A percentile compares a stretch with the other conserved stretches of the same genome.
Evolutionary conservation across 169 alveolate species (phyloP).

Genomic region (Haemoproteus tartakovskyi): DNA sequence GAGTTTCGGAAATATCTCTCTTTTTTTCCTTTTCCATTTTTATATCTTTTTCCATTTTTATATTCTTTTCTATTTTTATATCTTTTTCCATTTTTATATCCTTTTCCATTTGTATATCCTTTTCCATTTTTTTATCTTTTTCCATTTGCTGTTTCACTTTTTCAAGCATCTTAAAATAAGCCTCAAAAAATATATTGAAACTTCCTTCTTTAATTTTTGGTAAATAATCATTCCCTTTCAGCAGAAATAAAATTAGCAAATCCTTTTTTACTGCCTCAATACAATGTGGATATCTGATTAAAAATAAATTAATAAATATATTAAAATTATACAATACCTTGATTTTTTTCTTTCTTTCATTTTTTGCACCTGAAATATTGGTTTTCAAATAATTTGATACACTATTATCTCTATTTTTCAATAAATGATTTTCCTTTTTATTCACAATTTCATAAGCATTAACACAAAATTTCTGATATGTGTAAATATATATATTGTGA

Average conservation of each 20-base stretch:
- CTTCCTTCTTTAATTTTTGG: conserved; percentile 71
- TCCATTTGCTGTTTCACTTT: background rate
- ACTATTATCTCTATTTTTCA: background rate
- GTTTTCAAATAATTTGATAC: background rate
- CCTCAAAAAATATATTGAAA: conserved; percentile 64
- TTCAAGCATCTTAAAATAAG: conserved; percentile 64
- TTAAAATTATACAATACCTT: conserved; percentile 41
- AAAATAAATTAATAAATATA: conserved; percentile 45
- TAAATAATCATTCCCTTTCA: conserved; percentile 73
- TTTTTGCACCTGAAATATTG: background rate
- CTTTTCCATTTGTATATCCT: background rate
- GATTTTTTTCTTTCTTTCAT: conserved; percentile 18
- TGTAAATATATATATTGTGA: conserved; percentile 65
- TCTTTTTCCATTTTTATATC: background rate
- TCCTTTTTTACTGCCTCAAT: conserved; percentile 50
- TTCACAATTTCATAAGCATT: background rate
- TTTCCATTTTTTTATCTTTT: background rate
- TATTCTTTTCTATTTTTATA: no score
- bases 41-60: no score
- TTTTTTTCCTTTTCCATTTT: background rate
- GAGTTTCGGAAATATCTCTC: background rate
- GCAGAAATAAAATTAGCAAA: conserved; percentile 58
- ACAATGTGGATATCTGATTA: conserved; percentile 15
- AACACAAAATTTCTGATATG: conserved; percentile 42
- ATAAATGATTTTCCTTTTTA: conserved; percentile 43